These are phyloP conservation scores for Arabidopsis thaliana DNA, from an alignment of 345 rosid species.

Conservation along the genomic window TAIR10.1 NC_003076.8:26138001-26138500, in stretches of 20 bases:
- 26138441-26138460: not conserved
- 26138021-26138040: slow-evolving; percentile 73
- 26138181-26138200: not conserved
- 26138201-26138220: not conserved
- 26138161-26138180: not conserved
- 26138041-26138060: slow-evolving; percentile 34
- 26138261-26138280: not conserved
- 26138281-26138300: not conserved
- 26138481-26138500: slow-evolving; percentile 30
- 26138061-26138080: slow-evolving; percentile 47
- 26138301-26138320: not conserved
- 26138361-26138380: not conserved
- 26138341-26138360: not conserved
- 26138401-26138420: too few species aligned
- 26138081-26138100: slow-evolving; percentile 34
- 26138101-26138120: slow-evolving; percentile 42
- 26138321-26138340: slow-evolving; percentile 1
- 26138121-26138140: slow-evolving; percentile 20
- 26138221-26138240: not conserved
- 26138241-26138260: not conserved
- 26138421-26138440: not conserved
- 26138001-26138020: slow-evolving; percentile 43
- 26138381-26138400: not conserved
- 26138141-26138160: not conserved
- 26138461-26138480: slow-evolving; percentile 36